Conservation (phyloP, 805 yeast species). For the Ogataea henricii region DNA sequence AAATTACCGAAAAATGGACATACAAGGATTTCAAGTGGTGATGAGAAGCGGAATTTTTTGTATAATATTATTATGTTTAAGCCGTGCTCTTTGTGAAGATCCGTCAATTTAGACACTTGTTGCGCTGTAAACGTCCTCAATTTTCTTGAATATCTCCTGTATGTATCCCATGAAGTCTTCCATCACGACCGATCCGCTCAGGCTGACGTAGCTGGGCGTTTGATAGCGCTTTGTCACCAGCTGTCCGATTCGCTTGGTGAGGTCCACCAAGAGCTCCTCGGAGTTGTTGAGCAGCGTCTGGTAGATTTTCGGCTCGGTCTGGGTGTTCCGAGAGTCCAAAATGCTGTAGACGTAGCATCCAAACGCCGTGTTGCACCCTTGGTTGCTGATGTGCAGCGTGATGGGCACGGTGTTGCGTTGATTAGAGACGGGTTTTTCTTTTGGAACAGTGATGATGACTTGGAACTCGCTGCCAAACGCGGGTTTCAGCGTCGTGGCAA, state of each 20-base stretch:
- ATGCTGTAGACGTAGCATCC: conserved; percentile 50
- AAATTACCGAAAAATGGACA: conserved; percentile 89
- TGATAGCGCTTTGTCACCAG: conserved; percentile 42
- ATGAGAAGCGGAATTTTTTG: no score
- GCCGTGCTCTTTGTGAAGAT: no score
- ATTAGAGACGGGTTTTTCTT: conserved; percentile 19
- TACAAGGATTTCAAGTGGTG: conserved; percentile 80
- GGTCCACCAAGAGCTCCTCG: conserved; percentile 42
- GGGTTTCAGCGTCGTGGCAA: conserved; percentile 26
- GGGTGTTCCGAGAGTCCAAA: conserved; percentile 32
- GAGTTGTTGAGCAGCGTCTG: conserved; percentile 48
- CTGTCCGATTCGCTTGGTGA: conserved; percentile 44
- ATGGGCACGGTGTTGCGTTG: conserved; percentile 35
- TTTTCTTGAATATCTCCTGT: conserved; percentile 30
- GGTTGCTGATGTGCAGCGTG: conserved; percentile 37
- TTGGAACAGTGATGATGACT: conserved; percentile 24
- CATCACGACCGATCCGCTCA: conserved; percentile 41
- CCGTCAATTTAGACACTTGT: conserved; percentile 2
- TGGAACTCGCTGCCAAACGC: conserved; percentile 31
- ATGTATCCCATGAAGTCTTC: conserved; percentile 37
- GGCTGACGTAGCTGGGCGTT: conserved; percentile 47
- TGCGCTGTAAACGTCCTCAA: conserved; percentile 28
- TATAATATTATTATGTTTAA: no score
- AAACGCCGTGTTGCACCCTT: conserved; percentile 34
- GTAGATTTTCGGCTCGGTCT: conserved; percentile 30